A percentile compares a stretch with the other conserved stretches of the same genome.
Evolutionary conservation across 2,329 filamentous ascomycete genomes (phyloP).

Genomic region (Sclerotiophoma versabilis): DNA sequence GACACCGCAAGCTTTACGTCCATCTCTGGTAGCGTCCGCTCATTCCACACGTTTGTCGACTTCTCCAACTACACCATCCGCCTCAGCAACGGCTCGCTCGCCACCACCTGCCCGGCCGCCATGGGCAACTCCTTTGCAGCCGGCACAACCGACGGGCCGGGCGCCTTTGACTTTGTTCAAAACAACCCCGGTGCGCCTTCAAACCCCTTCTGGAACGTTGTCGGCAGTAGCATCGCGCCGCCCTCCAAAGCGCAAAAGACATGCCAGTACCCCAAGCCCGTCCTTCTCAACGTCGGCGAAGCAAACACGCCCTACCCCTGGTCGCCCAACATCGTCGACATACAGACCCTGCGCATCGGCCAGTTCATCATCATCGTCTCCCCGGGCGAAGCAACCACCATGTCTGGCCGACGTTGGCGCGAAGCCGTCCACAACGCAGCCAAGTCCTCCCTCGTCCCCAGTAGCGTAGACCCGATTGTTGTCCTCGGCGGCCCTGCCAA

Average conservation of each 20-base stretch:
- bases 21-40: conserved; percentile 71
- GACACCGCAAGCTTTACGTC: conserved; percentile 59
- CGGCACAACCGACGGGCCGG: conserved; percentile 90
- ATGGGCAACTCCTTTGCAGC: conserved; percentile 93
- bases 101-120: conserved; percentile 82
- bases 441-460: conserved; percentile 21
- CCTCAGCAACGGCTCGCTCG: conserved; percentile 74
- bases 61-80: conserved; percentile 78
- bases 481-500: conserved; percentile 90
- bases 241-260: conserved; percentile 73
- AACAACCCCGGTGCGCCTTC: conserved; percentile 77
- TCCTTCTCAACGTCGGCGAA: conserved; percentile 87
- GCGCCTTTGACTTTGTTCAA: conserved; percentile 92
- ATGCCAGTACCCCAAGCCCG: conserved; percentile 83
- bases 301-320: conserved; percentile 80
- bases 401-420: conserved; percentile 91
- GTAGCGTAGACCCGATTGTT: conserved; percentile 60
- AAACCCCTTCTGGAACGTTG: conserved; percentile 81
- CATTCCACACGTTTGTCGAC: conserved; percentile 85
- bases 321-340: conserved; percentile 90
- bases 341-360: conserved; percentile 84
- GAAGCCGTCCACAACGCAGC: conserved; percentile 43
- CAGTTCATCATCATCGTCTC: conserved; percentile 84
- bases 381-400: conserved; percentile 88
- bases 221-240: conserved; percentile 73